Evolutionary conservation across 2,329 filamentous ascomycete species (phyloP).

Genomic region (Phoma herbarum): DNA sequence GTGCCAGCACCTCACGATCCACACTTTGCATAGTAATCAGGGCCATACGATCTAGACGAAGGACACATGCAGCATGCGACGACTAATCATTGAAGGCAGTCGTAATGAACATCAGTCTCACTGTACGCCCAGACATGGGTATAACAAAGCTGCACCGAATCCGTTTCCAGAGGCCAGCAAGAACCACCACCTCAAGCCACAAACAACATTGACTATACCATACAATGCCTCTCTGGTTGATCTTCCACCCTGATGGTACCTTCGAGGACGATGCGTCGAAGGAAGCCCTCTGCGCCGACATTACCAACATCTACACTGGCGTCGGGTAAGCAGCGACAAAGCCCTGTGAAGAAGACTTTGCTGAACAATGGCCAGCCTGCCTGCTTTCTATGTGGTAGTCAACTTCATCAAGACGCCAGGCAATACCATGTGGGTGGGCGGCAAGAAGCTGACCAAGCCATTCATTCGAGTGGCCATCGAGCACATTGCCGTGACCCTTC

Average conservation of each 20-base stretch:
- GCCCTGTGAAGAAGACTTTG: background rate
- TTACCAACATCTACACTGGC: constrained; percentile 52
- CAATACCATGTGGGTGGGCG: constrained; percentile 41
- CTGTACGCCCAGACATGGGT: background rate
- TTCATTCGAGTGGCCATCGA: constrained; percentile 48
- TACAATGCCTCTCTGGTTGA: constrained; percentile 54
- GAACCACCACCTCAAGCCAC: background rate
- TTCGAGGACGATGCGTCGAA: constrained; percentile 46
- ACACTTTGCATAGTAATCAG: constrained; percentile 1
- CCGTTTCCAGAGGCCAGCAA: background rate
- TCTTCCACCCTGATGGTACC: constrained; percentile 50
- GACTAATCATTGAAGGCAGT: background rate
- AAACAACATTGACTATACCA: background rate
- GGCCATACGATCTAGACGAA: background rate
- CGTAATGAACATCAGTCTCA: background rate
- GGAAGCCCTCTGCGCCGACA: constrained; percentile 43
- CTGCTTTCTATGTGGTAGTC: constrained; percentile 55
- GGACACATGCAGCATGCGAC: background rate
- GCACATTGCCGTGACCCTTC: constrained; percentile 40
- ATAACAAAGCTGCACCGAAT: background rate
- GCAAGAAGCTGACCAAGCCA: constrained; percentile 29
- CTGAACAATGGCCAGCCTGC: constrained; percentile 33
- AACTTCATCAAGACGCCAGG: constrained; percentile 47
- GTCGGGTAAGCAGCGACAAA: constrained; percentile 24
- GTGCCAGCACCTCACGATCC: background rate